phyloP scores from a whole-genome alignment of 768 basidiomycete genomes.

The Xerocomus brunneocitrinus region DNA sequence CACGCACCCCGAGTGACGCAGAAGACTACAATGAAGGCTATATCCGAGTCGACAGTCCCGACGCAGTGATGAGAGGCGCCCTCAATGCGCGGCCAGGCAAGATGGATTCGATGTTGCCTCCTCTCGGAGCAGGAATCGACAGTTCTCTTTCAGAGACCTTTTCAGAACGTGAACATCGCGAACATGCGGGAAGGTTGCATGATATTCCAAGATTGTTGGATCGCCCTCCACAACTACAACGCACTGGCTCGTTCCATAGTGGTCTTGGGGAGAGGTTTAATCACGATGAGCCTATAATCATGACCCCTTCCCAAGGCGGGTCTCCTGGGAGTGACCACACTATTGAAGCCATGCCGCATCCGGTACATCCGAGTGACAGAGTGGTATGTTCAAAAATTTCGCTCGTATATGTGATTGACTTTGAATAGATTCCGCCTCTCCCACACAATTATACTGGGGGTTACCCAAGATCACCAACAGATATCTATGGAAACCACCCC shows the following conservation, averaged over 20 bases:
- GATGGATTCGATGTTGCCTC: slow-evolving; percentile 16
- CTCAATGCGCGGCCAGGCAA: slow-evolving; percentile 31
- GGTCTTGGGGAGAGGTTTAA: slow-evolving; percentile 14
- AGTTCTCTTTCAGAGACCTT: slow-evolving; percentile 17
- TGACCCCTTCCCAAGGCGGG: slow-evolving; percentile 16
- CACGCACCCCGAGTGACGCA: slow-evolving; percentile 30
- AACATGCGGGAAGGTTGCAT: slow-evolving; percentile 14
- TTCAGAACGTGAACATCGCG: slow-evolving; percentile 24
- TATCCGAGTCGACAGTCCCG: slow-evolving; percentile 29
- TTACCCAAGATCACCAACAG: slow-evolving; percentile 25
- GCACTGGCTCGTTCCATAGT: slow-evolving; percentile 19
- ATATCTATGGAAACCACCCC: slow-evolving; percentile 24
- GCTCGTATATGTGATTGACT: not conserved
- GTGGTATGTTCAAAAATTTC: slow-evolving; percentile 17
- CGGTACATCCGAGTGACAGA: slow-evolving; percentile 22
- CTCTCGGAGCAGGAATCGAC: slow-evolving; percentile 20
- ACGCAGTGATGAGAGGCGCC: slow-evolving; percentile 30
- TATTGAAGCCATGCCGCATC: slow-evolving; percentile 23
- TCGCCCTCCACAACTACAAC: slow-evolving; percentile 18
- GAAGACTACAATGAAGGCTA: slow-evolving; percentile 31
- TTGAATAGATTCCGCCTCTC: slow-evolving; percentile 27
- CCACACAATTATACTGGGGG: slow-evolving; percentile 20
- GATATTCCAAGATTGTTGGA: slow-evolving; percentile 22
- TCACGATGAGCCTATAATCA: slow-evolving; percentile 20
- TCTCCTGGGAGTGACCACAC: slow-evolving; percentile 29